phyloP scores from a whole-genome alignment of 2,329 filamentous ascomycete species.

The Aspergillus felis region DNA sequence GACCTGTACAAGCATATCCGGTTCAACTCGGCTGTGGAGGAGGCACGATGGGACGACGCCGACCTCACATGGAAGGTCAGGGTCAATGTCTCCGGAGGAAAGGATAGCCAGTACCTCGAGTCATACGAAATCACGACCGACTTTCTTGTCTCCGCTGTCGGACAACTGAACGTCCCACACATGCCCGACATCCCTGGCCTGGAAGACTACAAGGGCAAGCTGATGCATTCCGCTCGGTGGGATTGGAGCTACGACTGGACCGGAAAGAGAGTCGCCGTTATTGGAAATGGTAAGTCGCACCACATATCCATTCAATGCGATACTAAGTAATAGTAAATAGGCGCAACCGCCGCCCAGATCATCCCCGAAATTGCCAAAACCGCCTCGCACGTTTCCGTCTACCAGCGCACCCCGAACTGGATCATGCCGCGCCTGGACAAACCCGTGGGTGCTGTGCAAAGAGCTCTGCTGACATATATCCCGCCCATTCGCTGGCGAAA shows the following conservation, averaged over 20 bases:
- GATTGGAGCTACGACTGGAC: slow-evolving; percentile 55
- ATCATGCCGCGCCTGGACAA: slow-evolving; percentile 52
- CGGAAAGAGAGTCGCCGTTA: slow-evolving; percentile 55
- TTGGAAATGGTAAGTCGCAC: slow-evolving; percentile 50
- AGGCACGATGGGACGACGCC: slow-evolving; percentile 53
- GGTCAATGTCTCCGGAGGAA: slow-evolving; percentile 48
- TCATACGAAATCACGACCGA: slow-evolving; percentile 53
- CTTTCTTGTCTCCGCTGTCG: slow-evolving; percentile 56
- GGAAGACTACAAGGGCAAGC: slow-evolving; percentile 48
- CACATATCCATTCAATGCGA: no score
- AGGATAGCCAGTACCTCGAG: slow-evolving; percentile 52
- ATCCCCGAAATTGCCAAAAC: slow-evolving; percentile 54
- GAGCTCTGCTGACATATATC: slow-evolving; percentile 46
- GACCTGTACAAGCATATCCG: slow-evolving; percentile 54
- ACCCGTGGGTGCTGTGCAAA: slow-evolving; percentile 41
- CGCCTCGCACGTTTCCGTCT: slow-evolving; percentile 50
- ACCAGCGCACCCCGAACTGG: slow-evolving; percentile 59
- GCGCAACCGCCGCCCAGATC: slow-evolving; percentile 57
- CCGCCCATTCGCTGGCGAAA: slow-evolving; percentile 50
- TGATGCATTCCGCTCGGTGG: slow-evolving; percentile 58
- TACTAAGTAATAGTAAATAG: slow-evolving; percentile 21
- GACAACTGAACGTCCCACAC: slow-evolving; percentile 54
- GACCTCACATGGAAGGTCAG: slow-evolving; percentile 50
- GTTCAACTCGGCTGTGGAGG: slow-evolving; percentile 54
- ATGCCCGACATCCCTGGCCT: slow-evolving; percentile 49